A percentile compares a stretch with the other conserved stretches of the same genome.
Evolutionary conservation across 208 protist genomes (phyloP).

Genomic region (Trypanosoma cruzi): DNA sequence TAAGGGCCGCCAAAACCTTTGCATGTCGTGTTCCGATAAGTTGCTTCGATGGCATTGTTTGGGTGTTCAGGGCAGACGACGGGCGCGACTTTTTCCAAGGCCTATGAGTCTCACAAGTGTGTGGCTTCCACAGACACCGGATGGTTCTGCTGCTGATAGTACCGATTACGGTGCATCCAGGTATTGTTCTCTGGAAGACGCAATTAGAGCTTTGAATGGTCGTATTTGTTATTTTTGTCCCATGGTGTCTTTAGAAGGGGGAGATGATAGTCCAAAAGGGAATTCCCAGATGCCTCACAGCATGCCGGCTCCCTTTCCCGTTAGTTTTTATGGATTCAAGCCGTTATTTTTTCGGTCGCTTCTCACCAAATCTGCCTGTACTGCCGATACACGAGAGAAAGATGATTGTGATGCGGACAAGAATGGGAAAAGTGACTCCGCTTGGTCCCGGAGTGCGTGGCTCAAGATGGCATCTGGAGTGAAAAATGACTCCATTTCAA

Average conservation of each 20-base stretch:
- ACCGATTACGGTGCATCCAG: too few relatives aligned
- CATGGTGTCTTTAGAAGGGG: background rate
- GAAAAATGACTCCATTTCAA: background rate
- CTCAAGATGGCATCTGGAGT: slow-evolving; percentile 4
- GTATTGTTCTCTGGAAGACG: background rate
- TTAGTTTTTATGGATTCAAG: slow-evolving; percentile 21
- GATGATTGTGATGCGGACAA: background rate
- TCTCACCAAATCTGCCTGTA: background rate
- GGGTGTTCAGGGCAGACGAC: slow-evolving; percentile 70
- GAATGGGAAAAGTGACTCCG: slow-evolving; percentile 3
- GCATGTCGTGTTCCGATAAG: slow-evolving; percentile 93
- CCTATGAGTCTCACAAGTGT: slow-evolving; percentile 55
- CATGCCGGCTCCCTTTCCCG: background rate
- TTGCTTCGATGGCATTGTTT: slow-evolving; percentile 74
- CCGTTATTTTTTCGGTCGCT: slow-evolving; percentile 8
- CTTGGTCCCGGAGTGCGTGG: slow-evolving; percentile 33
- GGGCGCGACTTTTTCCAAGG: slow-evolving; percentile 34
- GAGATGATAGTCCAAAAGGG: background rate
- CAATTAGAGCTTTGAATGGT: slow-evolving; percentile 12
- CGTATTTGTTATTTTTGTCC: slow-evolving; percentile 12
- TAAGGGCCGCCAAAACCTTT: slow-evolving; percentile 67
- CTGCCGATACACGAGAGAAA: background rate
- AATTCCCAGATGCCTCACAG: background rate
- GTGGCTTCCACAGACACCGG: slow-evolving; percentile 16
- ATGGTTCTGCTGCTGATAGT: background rate